Conservation (phyloP, 2,329 filamentous ascomycete genomes). For the Alternaria sp. region DNA sequence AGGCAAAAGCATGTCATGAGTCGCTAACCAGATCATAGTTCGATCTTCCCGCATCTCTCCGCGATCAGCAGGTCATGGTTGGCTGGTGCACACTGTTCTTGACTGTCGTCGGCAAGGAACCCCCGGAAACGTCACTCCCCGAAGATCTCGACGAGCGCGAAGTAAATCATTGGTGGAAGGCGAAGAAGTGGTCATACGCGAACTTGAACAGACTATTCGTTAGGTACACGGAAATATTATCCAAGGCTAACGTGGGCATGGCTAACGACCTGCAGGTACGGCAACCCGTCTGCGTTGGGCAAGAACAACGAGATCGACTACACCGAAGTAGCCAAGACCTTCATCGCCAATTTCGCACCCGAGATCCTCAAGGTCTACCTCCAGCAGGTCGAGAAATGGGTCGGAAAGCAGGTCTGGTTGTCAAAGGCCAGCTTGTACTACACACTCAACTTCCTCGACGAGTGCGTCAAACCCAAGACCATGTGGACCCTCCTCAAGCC, state of each 20-base stretch:
- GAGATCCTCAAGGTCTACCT: slow-evolving; percentile 97
- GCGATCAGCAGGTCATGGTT: slow-evolving; percentile 82
- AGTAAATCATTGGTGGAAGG: slow-evolving; percentile 98
- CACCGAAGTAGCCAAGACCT: slow-evolving; percentile 84
- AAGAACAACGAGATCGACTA: slow-evolving; percentile 79
- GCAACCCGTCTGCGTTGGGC: slow-evolving; percentile 79
- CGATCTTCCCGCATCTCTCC: slow-evolving; percentile 80
- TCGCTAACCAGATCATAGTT: slow-evolving; percentile 66
- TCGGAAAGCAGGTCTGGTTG: slow-evolving; percentile 91
- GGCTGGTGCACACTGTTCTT: slow-evolving; percentile 97
- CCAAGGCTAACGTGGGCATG: slow-evolving; percentile 31
- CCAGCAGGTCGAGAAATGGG: slow-evolving; percentile 95
- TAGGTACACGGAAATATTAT: slow-evolving; percentile 64
- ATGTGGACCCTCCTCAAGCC: slow-evolving; percentile 96
- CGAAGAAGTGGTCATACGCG: slow-evolving; percentile 99
- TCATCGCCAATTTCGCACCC: slow-evolving; percentile 89
- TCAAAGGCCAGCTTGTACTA: slow-evolving; percentile 94
- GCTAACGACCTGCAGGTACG: slow-evolving; percentile 70
- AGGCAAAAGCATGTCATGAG: slow-evolving; percentile 17
- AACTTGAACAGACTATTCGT: slow-evolving; percentile 97
- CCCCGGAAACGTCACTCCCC: slow-evolving; percentile 78
- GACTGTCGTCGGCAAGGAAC: slow-evolving; percentile 83
- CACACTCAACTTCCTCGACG: slow-evolving; percentile 92
- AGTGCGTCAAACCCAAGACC: slow-evolving; percentile 94
- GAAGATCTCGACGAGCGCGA: slow-evolving; percentile 87